Conservation (phyloP, 306 rosid genomes). For the Casuarina glauca region DNA sequence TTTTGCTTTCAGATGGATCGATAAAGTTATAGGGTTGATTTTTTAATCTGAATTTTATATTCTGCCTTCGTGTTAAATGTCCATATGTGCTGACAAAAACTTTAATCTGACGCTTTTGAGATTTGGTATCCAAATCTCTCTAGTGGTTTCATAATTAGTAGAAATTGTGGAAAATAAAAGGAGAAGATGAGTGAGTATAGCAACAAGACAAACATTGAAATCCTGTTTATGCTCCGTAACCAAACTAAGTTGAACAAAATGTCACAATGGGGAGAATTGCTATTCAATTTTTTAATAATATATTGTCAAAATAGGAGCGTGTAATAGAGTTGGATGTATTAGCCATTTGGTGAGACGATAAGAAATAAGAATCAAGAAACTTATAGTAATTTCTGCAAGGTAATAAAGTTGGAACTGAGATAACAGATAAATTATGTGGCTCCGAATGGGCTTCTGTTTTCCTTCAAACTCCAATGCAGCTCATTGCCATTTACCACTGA, state of each 20-base stretch:
- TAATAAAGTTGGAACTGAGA: conserved; percentile 3
- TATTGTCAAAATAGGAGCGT: neutral
- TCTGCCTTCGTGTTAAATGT: neutral
- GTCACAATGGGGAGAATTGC: neutral
- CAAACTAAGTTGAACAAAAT: neutral
- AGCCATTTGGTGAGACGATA: conserved; percentile 10
- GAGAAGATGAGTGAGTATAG: neutral
- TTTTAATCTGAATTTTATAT: neutral
- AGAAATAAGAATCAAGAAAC: conserved; percentile 1
- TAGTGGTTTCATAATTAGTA: neutral
- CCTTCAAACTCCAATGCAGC: neutral
- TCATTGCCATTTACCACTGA: neutral
- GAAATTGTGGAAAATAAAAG: neutral
- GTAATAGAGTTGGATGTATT: conserved; percentile 4
- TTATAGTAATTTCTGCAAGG: conserved; percentile 3
- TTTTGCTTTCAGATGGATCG: neutral
- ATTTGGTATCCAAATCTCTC: neutral
- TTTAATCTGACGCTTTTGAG: neutral
- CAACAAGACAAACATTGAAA: neutral
- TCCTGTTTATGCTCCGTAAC: neutral
- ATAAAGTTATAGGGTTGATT: neutral
- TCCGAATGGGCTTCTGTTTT: conserved; percentile 5
- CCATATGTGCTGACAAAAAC: neutral
- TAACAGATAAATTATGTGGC: neutral
- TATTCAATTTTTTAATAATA: neutral